Conservation (phyloP, 345 rosid species). For the Kandelia obovata region DNA sequence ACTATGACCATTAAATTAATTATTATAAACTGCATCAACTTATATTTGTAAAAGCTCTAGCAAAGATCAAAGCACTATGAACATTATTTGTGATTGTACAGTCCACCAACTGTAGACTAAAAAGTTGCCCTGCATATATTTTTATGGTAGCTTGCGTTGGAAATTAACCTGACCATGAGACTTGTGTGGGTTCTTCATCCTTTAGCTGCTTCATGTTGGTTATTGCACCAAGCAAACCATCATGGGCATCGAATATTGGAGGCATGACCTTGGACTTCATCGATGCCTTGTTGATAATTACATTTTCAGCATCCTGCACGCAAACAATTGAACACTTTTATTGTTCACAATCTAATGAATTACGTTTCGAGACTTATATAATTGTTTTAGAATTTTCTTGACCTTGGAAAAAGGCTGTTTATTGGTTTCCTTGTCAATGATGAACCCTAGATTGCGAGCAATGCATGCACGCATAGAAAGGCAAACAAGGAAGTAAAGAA, state of each 20-base stretch:
- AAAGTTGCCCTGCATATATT: neutral
- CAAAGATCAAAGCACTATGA: too few species aligned
- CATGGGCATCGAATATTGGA: neutral
- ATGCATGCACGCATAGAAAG: constrained; percentile 53
- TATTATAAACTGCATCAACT: too few species aligned
- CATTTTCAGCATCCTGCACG: neutral
- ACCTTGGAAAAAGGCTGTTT: constrained; percentile 23
- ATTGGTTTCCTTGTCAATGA: constrained; percentile 1
- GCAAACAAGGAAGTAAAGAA: constrained; percentile 23
- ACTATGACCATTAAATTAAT: too few species aligned
- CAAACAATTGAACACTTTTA: too few species aligned
- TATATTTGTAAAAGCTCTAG: too few species aligned
- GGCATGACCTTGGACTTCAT: neutral
- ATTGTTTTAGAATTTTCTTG: neutral
- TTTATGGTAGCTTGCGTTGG: neutral
- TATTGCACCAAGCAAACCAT: neutral
- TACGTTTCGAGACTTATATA: too few species aligned
- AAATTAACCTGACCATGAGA: neutral
- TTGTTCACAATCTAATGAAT: neutral
- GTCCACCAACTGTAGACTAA: neutral
- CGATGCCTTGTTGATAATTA: neutral
- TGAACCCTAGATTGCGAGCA: constrained; percentile 31
- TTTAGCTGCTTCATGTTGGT: neutral
- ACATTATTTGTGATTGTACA: neutral
- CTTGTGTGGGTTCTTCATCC: neutral